Percentiles rank a stretch among this genome's conserved stretches.
phyloP scores from a whole-genome alignment of 805 yeast species.

The Saccharomycopsis fodiens region DNA sequence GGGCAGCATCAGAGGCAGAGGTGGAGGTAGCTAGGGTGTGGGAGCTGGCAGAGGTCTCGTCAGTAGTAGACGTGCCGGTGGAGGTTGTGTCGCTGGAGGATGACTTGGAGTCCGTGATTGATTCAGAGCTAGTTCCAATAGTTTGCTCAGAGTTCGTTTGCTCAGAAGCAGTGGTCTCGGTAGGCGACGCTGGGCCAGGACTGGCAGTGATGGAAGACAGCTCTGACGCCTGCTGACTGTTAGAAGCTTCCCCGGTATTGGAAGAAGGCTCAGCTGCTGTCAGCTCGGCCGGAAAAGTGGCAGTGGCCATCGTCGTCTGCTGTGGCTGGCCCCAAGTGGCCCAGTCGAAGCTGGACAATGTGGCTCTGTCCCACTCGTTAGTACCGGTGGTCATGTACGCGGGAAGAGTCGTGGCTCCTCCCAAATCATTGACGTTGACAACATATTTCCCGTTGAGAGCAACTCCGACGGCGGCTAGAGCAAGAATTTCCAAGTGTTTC shows the following conservation, averaged over 20 bases:
- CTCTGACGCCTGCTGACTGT: too few relatives aligned
- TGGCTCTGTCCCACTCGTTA: constrained; percentile 19
- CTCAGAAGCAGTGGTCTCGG: constrained; percentile 2
- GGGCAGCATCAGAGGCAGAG: neutral
- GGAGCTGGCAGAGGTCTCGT: neutral
- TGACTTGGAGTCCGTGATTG: neutral
- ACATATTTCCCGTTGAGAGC: constrained; percentile 14
- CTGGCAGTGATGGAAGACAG: neutral
- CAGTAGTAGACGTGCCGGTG: neutral
- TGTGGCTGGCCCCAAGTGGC: constrained; percentile 16
- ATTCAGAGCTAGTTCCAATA: neutral
- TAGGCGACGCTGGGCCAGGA: neutral
- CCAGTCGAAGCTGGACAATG: constrained; percentile 19
- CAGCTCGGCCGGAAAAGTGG: neutral
- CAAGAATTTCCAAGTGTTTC: neutral
- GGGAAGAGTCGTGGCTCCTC: constrained; percentile 18
- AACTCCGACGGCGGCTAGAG: neutral
- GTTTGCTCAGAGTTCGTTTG: neutral
- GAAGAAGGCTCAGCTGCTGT: neutral
- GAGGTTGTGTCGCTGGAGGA: neutral
- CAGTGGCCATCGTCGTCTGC: constrained; percentile 6
- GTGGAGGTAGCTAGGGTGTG: neutral
- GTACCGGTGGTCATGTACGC: constrained; percentile 20
- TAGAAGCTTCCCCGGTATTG: too few relatives aligned
- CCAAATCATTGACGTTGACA: constrained; percentile 17